Base-by-base conservation (phyloP, 306 rosid genomes). In the Astragalus membranaceus region DNA sequence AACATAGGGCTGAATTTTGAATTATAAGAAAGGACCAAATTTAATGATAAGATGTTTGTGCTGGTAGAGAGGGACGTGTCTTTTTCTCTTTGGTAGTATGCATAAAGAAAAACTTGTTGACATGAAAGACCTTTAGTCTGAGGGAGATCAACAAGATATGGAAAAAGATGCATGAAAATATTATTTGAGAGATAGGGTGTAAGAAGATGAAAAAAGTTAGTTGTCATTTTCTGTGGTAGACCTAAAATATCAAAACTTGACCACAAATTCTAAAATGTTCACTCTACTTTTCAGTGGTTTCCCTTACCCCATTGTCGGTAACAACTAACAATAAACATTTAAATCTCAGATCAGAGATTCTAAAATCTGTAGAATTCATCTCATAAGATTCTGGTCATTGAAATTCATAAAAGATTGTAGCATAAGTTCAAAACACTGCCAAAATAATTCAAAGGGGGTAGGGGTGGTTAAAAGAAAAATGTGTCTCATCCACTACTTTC, bases 21-120 rank as follows among this genome's bases (percentile, higher is more conserved):
- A 78, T 65, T 67, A 66, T 59, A 56, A 59, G 62, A 73, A 75
- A 66, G 61, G 79, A 46, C 66, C 55, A 60, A 75, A 78, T 75
- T 71, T 66, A 78, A 53, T 60, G 83, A 82, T 23, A 60, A 79
- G 79, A 75, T 67, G 78, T 71, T 61, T 59, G 65, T 66, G 86
- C 12, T 35, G 57, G 80, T 13, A 43, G 76, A 55, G 37, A 23
- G 55, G 37, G 48, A 67, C 57, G 26, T 47, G 17, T 49, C 62
- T 36, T 74, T 74, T 36, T n/a, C 67, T 70, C 49, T 58, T 49
- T 61, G 33, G 76, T 51, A 26, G 2, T 3, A 26, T 0, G 49
- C 33, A 64, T 15, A 74, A 57, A 16, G 58, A 69, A 46, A 46
- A 69, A 42, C 13, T 51, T 69, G 51, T 55, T 13, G 60, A 74